Conservation (phyloP, 1,139 yeast species). For the Pichia sp. region DNA sequence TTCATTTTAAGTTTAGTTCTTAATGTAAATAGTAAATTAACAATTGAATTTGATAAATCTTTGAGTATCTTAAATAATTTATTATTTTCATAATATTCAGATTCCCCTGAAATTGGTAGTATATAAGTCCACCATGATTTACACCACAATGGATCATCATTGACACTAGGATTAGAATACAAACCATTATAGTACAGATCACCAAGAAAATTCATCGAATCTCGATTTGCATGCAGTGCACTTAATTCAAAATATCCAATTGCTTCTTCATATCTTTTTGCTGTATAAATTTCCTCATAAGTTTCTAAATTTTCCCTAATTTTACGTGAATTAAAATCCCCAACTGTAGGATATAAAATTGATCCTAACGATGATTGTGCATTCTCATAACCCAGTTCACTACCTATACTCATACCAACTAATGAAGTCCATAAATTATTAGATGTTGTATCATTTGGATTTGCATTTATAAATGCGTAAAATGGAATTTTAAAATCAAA, state of each 20-base stretch:
- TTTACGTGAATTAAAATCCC: constrained; percentile 37
- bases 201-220: constrained; percentile 72
- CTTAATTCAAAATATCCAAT: constrained; percentile 66
- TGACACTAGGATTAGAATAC: background rate
- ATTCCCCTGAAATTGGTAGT: constrained; percentile 5
- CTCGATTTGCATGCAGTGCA: constrained; percentile 57
- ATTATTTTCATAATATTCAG: background rate
- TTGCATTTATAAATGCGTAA: constrained; percentile 37
- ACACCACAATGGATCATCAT: constrained; percentile 11
- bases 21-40: no score
- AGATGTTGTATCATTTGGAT: constrained; percentile 1
- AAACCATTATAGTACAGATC: constrained; percentile 57
- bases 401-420: constrained; percentile 75
- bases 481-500: constrained; percentile 62
- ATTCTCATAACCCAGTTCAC: constrained; percentile 77
- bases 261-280: constrained; percentile 46
- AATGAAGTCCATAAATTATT: constrained; percentile 63
- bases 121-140: constrained; percentile 8
- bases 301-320: constrained; percentile 22
- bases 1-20: no score
- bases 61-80: no score
- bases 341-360: constrained; percentile 59
- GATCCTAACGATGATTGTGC: constrained; percentile 81
- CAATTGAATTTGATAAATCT: no score
- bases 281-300: constrained; percentile 14